Evolutionary conservation across 129 eudicot genomes (phyloP), one percentile per base, ranked within the genome.

Genomic region (Sambucus nigra): DNA sequence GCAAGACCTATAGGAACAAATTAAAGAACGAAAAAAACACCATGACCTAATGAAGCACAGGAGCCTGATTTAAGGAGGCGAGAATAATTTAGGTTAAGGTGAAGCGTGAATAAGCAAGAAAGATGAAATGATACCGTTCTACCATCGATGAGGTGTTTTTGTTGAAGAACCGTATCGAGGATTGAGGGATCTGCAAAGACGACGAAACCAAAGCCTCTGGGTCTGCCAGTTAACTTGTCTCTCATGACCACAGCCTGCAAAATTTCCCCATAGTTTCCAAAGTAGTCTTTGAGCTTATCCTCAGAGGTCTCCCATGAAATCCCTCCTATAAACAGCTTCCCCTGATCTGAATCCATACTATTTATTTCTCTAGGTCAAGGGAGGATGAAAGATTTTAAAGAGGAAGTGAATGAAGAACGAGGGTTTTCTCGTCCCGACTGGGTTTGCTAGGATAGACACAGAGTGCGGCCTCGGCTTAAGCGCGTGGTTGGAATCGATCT

Each of bases 311-410:
- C 96, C 94, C 96, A 83, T 25, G 96, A 87, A 5, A 87, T 83
- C 25, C 96, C 94, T 3, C 94, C 89, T 13, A 83, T 76, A 33
- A 87, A 87, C 1, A 87, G 76, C 80, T 87, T 87, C 16, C 94
- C 96, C 42, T 87, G 88, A 76, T 87, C 96, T 70, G 96, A 82
- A 74, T 87, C 96, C 96, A 84, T 82, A 25, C n/a, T 61, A 47
- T 47, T 21, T 23, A 18, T 48, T 20, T 49, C 45, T 21, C 47
- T 54, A 47, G 26, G 33, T 29, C 8, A 41, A 48, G 56, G 17
- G 44, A 32, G 31, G 29, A 13, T 21, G 53, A 14, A 38, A 50
- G 66, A 23, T 38, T 15, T 38, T 18, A n/a, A n/a, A 7, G 13
- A 35, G 19, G 47, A 16, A 39, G 62, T 19, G 53, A 22, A 20